phyloP scores from a whole-genome alignment of 2,329 filamentous ascomycete species.

The Xylariaceae sp. region DNA sequence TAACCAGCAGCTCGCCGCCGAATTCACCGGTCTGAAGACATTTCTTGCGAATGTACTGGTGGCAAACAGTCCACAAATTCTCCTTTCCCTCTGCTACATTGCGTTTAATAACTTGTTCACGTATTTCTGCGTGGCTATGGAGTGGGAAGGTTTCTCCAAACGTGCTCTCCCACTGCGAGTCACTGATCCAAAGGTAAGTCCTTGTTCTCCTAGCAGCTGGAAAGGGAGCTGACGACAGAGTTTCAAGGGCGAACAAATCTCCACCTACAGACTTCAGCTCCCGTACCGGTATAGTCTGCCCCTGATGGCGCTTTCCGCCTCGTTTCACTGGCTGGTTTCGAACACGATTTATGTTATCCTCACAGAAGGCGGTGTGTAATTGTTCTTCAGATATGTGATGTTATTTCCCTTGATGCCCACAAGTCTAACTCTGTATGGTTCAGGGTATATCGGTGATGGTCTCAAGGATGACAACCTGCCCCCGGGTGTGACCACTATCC shows the following conservation, averaged over 20 bases:
- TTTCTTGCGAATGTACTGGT: not conserved
- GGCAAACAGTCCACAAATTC: not conserved
- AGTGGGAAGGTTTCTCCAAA: not conserved
- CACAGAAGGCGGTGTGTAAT: not conserved
- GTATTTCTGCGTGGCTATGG: not conserved
- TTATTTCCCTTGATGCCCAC: not conserved
- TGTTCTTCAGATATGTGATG: too few species aligned
- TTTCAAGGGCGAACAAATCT: slow-evolving; percentile 1
- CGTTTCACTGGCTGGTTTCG: not conserved
- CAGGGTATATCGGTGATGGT: not conserved
- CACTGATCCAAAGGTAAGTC: not conserved
- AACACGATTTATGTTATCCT: not conserved
- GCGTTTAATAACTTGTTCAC: slow-evolving; percentile 1
- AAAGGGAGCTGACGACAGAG: not conserved
- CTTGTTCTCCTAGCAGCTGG: not conserved
- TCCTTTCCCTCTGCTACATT: not conserved
- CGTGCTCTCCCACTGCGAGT: not conserved
- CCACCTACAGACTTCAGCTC: slow-evolving; percentile 16
- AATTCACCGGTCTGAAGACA: too few species aligned
- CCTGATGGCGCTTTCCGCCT: slow-evolving; percentile 7
- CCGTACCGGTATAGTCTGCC: slow-evolving; percentile 22
- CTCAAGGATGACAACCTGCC: not conserved
- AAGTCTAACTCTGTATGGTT: not conserved
- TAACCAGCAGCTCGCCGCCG: too few species aligned
- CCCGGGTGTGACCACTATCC: not conserved